These are phyloP conservation scores for Suhomyces faveliae DNA, from an alignment of 805 yeast species.

Conservation along the genomic window DNA sequence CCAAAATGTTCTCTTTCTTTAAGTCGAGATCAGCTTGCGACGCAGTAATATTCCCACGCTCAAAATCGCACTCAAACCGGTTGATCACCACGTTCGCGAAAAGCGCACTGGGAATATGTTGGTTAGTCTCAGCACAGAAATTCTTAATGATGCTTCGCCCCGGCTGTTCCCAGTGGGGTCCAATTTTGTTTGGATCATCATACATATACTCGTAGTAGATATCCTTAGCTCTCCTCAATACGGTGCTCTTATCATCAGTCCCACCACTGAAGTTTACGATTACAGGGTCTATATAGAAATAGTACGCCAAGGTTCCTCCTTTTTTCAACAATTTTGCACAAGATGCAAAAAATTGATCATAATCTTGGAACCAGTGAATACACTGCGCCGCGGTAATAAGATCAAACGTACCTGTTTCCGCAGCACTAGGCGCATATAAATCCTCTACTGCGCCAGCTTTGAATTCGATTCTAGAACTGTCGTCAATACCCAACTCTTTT, in stretches of 20 bases:
- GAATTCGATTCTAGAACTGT: slow-evolving; percentile 28
- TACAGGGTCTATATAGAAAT: slow-evolving; percentile 43
- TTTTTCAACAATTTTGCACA: slow-evolving; percentile 35
- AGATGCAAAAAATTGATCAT: slow-evolving; percentile 30
- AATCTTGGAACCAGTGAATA: slow-evolving; percentile 42
- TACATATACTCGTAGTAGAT: slow-evolving; percentile 41
- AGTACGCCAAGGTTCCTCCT: slow-evolving; percentile 44
- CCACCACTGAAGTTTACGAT: slow-evolving; percentile 27
- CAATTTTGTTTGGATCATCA: slow-evolving; percentile 45
- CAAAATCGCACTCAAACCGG: slow-evolving; percentile 22
- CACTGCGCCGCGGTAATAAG: slow-evolving; percentile 44
- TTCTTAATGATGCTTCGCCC: slow-evolving; percentile 60
- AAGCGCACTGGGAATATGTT: slow-evolving; percentile 38
- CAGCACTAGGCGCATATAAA: slow-evolving; percentile 16
- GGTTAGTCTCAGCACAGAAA: slow-evolving; percentile 40
- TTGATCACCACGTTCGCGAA: slow-evolving; percentile 41
- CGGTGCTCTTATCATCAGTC: slow-evolving; percentile 13
- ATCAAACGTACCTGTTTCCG: slow-evolving; percentile 25
- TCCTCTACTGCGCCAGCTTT: slow-evolving; percentile 33
- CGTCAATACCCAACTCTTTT: slow-evolving; percentile 23
- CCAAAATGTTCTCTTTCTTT: slow-evolving; percentile 34
- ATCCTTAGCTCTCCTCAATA: slow-evolving; percentile 20
- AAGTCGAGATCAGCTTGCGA: slow-evolving; percentile 25
- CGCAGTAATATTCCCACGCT: slow-evolving; percentile 12
- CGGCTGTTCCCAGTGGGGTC: slow-evolving; percentile 84